Base-by-base conservation (phyloP, 805 yeast species). In the Huiozyma naganishii region DNA sequence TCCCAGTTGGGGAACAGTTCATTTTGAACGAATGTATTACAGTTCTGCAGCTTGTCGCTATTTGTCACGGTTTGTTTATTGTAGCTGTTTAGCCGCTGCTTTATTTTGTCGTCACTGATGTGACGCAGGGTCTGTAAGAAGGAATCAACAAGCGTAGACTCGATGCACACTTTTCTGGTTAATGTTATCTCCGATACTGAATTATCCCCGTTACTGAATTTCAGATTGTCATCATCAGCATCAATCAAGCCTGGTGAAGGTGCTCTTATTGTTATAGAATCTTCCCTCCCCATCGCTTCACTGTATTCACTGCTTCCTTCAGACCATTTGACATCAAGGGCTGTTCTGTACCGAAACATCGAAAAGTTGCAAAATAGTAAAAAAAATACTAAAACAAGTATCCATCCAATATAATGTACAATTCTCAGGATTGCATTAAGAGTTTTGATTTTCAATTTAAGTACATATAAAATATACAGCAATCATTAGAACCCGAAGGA, bases 1-100 rank as follows among this genome's bases (percentile, higher is more conserved):
- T 52, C 48, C 80, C 80, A 76, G 36, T 68, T 68, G 6, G 72
- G 71, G 45, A 61, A 66, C n/a, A 76, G 42, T 32, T 70, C 65
- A 1, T 58, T 48, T 10, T 55, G 40, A 1, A 70, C 52, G 36
- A 71, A 65, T 6, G 55, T 57, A 23, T 54, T 39, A 49, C 79
- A 75, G 6, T 59, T 53, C 1, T 44, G 42, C 0, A 34, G 38
- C 39, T 51, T 57, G 11, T 35, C 43, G n/a, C n/a, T 37, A 6
- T 38, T 36, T 5, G 37, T 42, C 0, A 52, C 38, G 1, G 45
- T 46, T 35, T 43, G 36, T 29, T 49, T 64, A 10, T 62, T 46
- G 6, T 66, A 46, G 7, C 69, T 67, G 41, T 74, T 73, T 28
- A 76, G 47, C 35, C 68, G 56, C 35, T 71, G 69, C 33, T 57